phyloP scores from a whole-genome alignment of 140 eudicot species.

The Oenanthe javanica region DNA sequence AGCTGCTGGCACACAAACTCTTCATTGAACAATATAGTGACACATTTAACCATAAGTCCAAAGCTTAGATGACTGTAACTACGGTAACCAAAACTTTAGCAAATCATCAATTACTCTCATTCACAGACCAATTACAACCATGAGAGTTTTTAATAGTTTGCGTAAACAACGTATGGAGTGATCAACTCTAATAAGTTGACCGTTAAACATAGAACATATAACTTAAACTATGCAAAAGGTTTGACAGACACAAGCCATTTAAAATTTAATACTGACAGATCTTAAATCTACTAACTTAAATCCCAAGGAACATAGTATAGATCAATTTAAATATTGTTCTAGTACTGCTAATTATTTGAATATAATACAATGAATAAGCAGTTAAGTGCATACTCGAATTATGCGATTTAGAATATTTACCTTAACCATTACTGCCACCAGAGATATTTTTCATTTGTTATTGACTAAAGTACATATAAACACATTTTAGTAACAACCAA shows the following conservation, averaged over 20 bases:
- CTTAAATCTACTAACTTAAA: not conserved
- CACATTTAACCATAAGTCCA: not conserved
- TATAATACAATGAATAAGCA: not conserved
- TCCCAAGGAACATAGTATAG: not conserved
- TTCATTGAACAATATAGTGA: not conserved
- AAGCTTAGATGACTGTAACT: not conserved
- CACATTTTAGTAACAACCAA: no score
- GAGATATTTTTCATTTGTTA: not conserved
- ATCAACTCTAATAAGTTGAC: not conserved
- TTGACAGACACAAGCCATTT: not conserved
- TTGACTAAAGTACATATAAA: not conserved
- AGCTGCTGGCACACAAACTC: not conserved
- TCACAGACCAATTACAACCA: not conserved
- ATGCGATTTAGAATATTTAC: not conserved
- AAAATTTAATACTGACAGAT: not conserved
- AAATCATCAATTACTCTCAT: not conserved
- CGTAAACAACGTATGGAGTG: not conserved
- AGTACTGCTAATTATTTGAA: not conserved
- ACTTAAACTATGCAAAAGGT: not conserved
- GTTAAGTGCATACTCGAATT: not conserved
- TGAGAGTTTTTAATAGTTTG: not conserved
- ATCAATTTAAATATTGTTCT: not conserved
- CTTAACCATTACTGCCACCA: not conserved
- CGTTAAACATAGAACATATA: no score
- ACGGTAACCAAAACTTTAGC: not conserved